Evolutionary conservation across 2,329 filamentous ascomycete species (phyloP).

Genomic region (Colletotrichum abscissum): DNA sequence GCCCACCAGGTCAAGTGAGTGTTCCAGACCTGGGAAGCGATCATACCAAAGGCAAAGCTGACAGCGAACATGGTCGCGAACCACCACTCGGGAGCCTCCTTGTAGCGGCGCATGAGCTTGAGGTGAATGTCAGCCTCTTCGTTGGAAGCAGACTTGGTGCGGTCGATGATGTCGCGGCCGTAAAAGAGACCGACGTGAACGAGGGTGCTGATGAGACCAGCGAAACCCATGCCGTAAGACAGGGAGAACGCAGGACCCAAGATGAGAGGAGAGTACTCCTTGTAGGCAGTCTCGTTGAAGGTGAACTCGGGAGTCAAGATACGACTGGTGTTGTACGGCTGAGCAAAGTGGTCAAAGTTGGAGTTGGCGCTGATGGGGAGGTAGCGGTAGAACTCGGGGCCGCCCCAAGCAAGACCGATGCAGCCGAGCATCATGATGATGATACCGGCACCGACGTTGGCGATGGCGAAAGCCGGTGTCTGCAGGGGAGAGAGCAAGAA

Average conservation of each 20-base stretch:
- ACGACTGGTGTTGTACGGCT: conserved; percentile 66
- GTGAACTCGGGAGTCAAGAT: conserved; percentile 66
- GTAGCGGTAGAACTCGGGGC: conserved; percentile 57
- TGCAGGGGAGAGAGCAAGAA: conserved; percentile 61
- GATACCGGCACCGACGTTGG: conserved; percentile 64
- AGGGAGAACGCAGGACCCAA: conserved; percentile 66
- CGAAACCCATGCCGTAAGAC: conserved; percentile 68
- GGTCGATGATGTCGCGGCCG: conserved; percentile 56
- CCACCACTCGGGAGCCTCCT: conserved; percentile 68
- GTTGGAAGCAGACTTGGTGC: conserved; percentile 44
- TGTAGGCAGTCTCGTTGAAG: conserved; percentile 71
- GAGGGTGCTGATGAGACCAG: conserved; percentile 63
- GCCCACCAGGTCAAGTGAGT: conserved; percentile 59
- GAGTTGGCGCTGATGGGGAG: conserved; percentile 61
- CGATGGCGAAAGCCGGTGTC: conserved; percentile 66
- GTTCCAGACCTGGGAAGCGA: conserved; percentile 47
- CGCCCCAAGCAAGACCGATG: conserved; percentile 62
- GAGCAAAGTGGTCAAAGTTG: conserved; percentile 72
- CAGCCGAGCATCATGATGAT: conserved; percentile 62
- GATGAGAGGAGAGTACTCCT: conserved; percentile 65
- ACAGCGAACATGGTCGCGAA: conserved; percentile 57
- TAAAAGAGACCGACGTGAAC: conserved; percentile 65
- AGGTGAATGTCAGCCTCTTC: conserved; percentile 63
- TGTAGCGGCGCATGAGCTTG: conserved; percentile 67
- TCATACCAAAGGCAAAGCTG: conserved; percentile 62